phyloP scores from a whole-genome alignment of 2,329 filamentous ascomycete genomes.

The Penicillium sp. region DNA sequence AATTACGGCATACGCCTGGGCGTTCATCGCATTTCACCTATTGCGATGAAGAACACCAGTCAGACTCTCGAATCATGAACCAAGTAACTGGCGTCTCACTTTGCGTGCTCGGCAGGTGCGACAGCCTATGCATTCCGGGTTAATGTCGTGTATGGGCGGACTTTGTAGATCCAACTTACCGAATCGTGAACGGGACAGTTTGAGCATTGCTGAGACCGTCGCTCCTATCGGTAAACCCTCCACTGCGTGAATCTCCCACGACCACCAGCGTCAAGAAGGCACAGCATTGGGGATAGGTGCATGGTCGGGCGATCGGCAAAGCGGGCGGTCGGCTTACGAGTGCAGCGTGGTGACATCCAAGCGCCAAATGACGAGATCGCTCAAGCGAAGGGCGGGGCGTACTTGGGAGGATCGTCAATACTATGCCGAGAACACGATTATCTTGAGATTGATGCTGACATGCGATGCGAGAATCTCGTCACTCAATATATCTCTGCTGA shows the following conservation, averaged over 20 bases:
- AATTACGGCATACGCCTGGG: slow-evolving; percentile 21
- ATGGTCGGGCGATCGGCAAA: slow-evolving; percentile 11
- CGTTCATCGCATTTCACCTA: slow-evolving; percentile 24
- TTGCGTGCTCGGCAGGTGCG: slow-evolving; percentile 24
- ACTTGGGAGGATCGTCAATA: too few species aligned
- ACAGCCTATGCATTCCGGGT: slow-evolving; percentile 13
- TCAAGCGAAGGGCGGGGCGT: slow-evolving; percentile 7
- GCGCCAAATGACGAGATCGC: slow-evolving; percentile 16
- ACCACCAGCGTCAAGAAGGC: background rate
- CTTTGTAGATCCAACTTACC: slow-evolving; percentile 9
- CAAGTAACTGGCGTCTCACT: slow-evolving; percentile 8
- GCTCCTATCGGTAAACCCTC: background rate
- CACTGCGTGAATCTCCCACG: background rate
- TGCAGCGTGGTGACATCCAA: slow-evolving; percentile 10
- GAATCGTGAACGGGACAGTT: slow-evolving; percentile 20
- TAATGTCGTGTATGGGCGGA: background rate
- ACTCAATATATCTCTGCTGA: too few species aligned
- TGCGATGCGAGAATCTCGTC: too few species aligned
- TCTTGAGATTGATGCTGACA: too few species aligned
- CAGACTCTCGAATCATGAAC: background rate
- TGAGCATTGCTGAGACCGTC: slow-evolving; percentile 7
- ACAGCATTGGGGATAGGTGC: background rate
- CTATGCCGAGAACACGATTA: too few species aligned
- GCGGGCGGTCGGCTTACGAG: slow-evolving; percentile 3
- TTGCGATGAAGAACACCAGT: background rate